Base-by-base conservation (phyloP, 352 stramenopile genomes). In the Phytophthora pluvialis region DNA sequence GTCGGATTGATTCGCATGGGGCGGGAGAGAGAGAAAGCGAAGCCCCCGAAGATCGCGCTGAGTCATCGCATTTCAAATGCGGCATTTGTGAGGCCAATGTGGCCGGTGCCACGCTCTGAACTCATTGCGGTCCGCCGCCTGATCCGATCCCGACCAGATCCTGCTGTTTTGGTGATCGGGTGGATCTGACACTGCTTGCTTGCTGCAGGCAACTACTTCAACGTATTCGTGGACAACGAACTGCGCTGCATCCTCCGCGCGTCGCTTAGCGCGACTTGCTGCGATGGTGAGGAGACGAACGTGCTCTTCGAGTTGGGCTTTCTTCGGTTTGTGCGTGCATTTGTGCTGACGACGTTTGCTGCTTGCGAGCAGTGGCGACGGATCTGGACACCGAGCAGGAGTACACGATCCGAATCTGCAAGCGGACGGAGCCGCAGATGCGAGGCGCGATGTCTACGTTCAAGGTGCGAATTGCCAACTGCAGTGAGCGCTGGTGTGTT, bases 381-480 rank as follows among this genome's bases (percentile, higher is more conserved):
- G 67, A 86, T n/a, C 45, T 94, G 33, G 64, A 92, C 47, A 58
- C 66, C 2, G 38, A 68, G 8, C 49, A 80, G 21, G 76, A 90
- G 47, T 87, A 94, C 66, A 81, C 67, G 32, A 78, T 95, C 13
- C 79, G 73, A 57, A 77, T 95, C 60, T 79, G 80, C 31, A 95
- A 95, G 69, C 86, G 88, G 21, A 95, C 88, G 1, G 88, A 95
- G 67, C 82, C 88, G 9, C 88, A 95, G 65, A 93, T 92, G 74
- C 79, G 86, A 44, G 86, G 88, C 44, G 81, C 86, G 11, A 79
- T 95, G 66, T 95, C 88, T 13, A 95, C 88, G 6, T 95, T 95
- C 69, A 95, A 95, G 69, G 81, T 90, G 55, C 4, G 35, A n/a
- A 1, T 53, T 38, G 5, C 13, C 21, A 40, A 7, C 15, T 51